These are phyloP conservation scores for Tympanopsis confertula DNA, from an alignment of 2,329 filamentous ascomycete species.

Conservation along the genomic window DNA sequence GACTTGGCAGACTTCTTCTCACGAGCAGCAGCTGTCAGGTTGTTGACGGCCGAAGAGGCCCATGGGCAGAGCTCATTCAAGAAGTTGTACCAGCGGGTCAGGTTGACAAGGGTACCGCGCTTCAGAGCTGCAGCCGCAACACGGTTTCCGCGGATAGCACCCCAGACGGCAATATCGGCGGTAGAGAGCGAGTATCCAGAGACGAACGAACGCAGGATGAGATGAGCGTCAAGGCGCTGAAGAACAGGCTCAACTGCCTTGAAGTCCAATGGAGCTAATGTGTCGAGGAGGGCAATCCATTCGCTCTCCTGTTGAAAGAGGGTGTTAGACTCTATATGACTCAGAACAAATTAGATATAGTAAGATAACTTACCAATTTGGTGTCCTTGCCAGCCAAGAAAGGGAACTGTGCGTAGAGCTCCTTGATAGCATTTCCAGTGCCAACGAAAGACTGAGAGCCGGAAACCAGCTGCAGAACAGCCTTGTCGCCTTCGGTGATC, in stretches of 20 bases:
- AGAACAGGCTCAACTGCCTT: slow-evolving; percentile 69
- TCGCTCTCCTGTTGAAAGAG: slow-evolving; percentile 39
- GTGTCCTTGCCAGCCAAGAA: slow-evolving; percentile 21
- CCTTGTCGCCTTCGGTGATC: slow-evolving; percentile 16
- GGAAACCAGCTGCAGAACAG: slow-evolving; percentile 16
- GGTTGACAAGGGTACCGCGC: slow-evolving; percentile 64
- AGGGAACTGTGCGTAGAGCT: slow-evolving; percentile 18
- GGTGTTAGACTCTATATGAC: slow-evolving; percentile 3
- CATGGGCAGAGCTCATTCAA: slow-evolving; percentile 73
- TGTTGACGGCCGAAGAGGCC: slow-evolving; percentile 59
- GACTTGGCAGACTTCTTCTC: slow-evolving; percentile 58
- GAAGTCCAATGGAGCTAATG: slow-evolving; percentile 55
- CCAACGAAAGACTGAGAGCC: slow-evolving; percentile 15
- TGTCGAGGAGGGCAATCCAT: slow-evolving; percentile 38
- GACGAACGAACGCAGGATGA: slow-evolving; percentile 77
- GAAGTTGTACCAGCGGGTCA: slow-evolving; percentile 78
- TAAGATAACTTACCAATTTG: slow-evolving; percentile 15
- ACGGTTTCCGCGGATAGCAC: slow-evolving; percentile 70
- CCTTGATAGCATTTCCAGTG: slow-evolving; percentile 15
- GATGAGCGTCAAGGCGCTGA: slow-evolving; percentile 70
- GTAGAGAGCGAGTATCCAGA: slow-evolving; percentile 69
- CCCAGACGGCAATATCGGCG: slow-evolving; percentile 73
- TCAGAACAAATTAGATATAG: slow-evolving; percentile 4
- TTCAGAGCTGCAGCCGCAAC: slow-evolving; percentile 73
- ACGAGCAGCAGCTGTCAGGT: slow-evolving; percentile 55